Base-by-base conservation (phyloP, 2,329 filamentous ascomycete genomes). In the Monosporascus cannonballus region DNA sequence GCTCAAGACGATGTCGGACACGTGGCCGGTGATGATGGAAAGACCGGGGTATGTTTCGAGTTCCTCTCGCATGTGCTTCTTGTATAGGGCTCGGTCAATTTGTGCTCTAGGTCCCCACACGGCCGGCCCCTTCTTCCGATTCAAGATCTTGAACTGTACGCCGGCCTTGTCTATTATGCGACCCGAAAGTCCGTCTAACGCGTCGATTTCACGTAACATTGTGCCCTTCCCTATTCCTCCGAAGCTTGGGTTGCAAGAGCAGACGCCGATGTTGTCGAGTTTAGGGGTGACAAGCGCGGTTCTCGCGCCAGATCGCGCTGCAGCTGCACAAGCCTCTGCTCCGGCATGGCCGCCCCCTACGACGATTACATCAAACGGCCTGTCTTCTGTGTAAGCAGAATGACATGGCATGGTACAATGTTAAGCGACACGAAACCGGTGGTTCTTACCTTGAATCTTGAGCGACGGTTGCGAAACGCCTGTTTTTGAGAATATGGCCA, bases 161-260 rank as follows among this genome's bases (percentile, higher is more conserved):
- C 90, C 94, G 3, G 94, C 88, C 68, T 94, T 93, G 73, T 99
- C 94, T 54, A 96, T 90, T 22, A 96, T 86, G 37, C 90, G 82
- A 0, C 90, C 92, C 0, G 91, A 87, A 20, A 99, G 76, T 0
- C 94, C 94, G 65, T 97, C 94, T 54, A 99, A 77, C 0, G 94
- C 94, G 73, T 99, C 94, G 34, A 99, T 86, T 71, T 99, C 94
- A 42, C 93, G 86, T 49, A 99, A 76, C 76, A 99, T 96, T 9
- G 90, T 97, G 17, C 94, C 94, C 69, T 99, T 99, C 45, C 94
- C 94, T 61, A 99, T 97, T n/a, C 94, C 94, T 39, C 94, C 94
- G 66, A 99, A 96, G 58, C 90, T 96, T 2, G 93, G 93, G 68
- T 97, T 97, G 74, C 93, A 97, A 37, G 92, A 96, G 73, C 93